Conservation (phyloP, 2,329 filamentous ascomycete genomes). For the Fusarium miscanthi region DNA sequence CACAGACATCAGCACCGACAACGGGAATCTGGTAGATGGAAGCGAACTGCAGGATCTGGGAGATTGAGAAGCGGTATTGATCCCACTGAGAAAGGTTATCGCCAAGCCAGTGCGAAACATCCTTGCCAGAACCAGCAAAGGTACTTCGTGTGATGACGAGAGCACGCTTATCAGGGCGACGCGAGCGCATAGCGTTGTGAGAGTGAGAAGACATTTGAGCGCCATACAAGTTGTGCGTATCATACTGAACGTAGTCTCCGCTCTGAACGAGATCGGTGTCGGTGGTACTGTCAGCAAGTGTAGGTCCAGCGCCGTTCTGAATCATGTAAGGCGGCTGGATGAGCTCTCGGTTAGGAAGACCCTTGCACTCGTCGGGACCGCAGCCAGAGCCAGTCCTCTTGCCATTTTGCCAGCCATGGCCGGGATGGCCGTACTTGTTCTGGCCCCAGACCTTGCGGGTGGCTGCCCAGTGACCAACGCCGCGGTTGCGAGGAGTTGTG, state of each 20-base stretch:
- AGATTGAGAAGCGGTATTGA: conserved; percentile 68
- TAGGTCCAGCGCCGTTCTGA: conserved; percentile 42
- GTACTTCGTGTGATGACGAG: conserved; percentile 81
- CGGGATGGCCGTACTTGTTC: conserved; percentile 11
- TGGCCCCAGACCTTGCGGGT: conserved; percentile 25
- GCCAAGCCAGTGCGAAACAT: conserved; percentile 72
- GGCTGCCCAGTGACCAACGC: conserved; percentile 27
- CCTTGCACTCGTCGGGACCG: conserved; percentile 34
- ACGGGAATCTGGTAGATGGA: conserved; percentile 76
- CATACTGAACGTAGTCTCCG: conserved; percentile 49
- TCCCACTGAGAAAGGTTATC: conserved; percentile 60
- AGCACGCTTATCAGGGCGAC: conserved; percentile 72
- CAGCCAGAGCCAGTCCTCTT: conserved; percentile 41
- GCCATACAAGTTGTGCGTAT: conserved; percentile 82
- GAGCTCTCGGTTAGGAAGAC: conserved; percentile 41
- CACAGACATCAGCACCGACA: conserved; percentile 80
- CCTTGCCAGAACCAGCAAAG: conserved; percentile 75
- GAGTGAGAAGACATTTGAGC: conserved; percentile 78
- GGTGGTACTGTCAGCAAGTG: conserved; percentile 37
- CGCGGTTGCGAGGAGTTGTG: not conserved
- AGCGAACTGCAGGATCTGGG: conserved; percentile 69
- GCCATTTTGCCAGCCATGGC: conserved; percentile 34
- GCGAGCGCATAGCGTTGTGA: conserved; percentile 71
- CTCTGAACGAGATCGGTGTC: conserved; percentile 42
- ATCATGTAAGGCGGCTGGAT: conserved; percentile 43